Evolutionary conservation across 108 stramenopile genomes (phyloP).

Genomic region (Licmophora abbreviata): DNA sequence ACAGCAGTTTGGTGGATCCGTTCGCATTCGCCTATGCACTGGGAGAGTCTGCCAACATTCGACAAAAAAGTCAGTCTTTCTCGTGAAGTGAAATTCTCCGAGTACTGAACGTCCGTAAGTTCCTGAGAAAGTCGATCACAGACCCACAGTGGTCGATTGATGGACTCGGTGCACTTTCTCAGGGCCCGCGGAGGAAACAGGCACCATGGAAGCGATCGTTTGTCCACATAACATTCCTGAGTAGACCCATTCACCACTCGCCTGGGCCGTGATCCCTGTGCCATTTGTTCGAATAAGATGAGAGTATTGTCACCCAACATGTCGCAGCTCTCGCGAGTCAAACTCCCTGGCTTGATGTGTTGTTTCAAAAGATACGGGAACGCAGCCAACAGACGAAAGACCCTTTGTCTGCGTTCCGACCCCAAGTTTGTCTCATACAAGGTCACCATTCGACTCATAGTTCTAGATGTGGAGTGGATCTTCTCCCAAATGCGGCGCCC

Average conservation of each 20-base stretch:
- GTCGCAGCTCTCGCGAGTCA: constrained; percentile 56
- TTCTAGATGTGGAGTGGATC: constrained; percentile 37
- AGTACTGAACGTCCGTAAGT: constrained; percentile 18
- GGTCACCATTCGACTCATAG: constrained; percentile 42
- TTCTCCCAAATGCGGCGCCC: constrained; percentile 66
- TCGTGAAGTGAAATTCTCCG: constrained; percentile 26
- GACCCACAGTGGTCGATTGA: constrained; percentile 51
- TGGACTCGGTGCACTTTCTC: constrained; percentile 26
- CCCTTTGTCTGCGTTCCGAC: constrained; percentile 16
- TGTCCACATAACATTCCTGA: constrained; percentile 32
- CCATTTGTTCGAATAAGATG: constrained; percentile 35
- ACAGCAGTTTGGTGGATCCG: constrained; percentile 76
- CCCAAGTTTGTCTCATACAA: constrained; percentile 52
- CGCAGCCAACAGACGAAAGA: constrained; percentile 36
- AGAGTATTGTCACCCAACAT: constrained; percentile 22
- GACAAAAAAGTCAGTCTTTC: constrained; percentile 48
- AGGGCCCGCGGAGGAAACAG: constrained; percentile 22
- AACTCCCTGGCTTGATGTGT: constrained; percentile 60
- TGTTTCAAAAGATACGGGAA: constrained; percentile 47
- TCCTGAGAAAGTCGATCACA: constrained; percentile 30
- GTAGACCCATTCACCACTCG: not conserved
- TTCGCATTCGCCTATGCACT: constrained; percentile 59
- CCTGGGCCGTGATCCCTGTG: constrained; percentile 1
- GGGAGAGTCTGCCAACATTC: constrained; percentile 30
- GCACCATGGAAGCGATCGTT: constrained; percentile 36